Conservation (phyloP, 2,329 filamentous ascomycete genomes). For the Neopestalotiopsis rosae region DNA sequence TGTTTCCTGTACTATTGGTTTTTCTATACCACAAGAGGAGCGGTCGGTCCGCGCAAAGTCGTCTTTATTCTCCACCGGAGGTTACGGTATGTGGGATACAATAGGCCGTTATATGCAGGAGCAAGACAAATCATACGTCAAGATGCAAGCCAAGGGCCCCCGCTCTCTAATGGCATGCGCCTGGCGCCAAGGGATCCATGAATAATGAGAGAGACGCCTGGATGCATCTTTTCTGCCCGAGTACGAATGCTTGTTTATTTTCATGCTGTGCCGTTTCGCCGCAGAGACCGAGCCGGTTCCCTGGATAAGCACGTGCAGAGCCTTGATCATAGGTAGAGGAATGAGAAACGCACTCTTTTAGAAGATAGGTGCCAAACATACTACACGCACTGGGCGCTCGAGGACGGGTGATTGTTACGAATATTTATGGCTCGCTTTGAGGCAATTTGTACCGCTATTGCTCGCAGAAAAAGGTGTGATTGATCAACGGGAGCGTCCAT, state of each 20-base stretch:
- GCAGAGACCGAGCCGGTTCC: background rate
- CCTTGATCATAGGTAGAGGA: background rate
- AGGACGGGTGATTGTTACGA: too few relatives aligned
- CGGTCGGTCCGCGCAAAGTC: background rate
- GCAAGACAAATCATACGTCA: background rate
- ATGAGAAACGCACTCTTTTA: too few relatives aligned
- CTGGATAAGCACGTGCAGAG: background rate
- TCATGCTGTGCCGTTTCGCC: background rate
- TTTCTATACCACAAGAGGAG: background rate
- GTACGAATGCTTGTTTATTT: background rate
- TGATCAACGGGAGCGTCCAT: too few relatives aligned
- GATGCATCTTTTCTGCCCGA: background rate
- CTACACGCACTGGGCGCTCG: too few relatives aligned
- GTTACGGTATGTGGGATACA: background rate
- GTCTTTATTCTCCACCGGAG: background rate
- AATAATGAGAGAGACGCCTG: background rate
- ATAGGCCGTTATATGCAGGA: background rate
- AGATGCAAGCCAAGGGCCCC: background rate
- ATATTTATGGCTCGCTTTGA: too few relatives aligned
- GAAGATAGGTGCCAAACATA: too few relatives aligned
- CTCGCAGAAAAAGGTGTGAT: too few relatives aligned
- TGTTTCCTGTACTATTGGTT: background rate
- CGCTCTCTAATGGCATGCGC: too few relatives aligned
- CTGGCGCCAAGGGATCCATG: background rate
- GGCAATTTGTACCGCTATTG: too few relatives aligned